Percentiles rank a stretch among this genome's conserved stretches.
phyloP scores from a whole-genome alignment of 805 yeast species.

The Cyberlindnera samutprakarnensis region DNA sequence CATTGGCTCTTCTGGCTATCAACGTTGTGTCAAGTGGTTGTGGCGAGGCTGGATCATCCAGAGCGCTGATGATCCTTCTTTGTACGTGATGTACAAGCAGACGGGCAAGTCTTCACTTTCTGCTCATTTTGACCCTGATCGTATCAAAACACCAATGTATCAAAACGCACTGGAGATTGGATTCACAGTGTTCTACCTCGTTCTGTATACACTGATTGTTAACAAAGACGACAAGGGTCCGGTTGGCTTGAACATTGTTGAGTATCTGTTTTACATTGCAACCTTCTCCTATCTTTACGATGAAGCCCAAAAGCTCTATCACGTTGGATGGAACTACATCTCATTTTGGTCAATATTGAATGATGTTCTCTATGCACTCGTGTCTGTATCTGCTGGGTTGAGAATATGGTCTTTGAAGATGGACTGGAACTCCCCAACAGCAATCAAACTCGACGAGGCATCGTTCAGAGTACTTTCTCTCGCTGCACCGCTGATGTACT shows the following conservation, averaged over 20 bases:
- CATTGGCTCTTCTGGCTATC: conserved; percentile 76
- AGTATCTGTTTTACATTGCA: conserved; percentile 52
- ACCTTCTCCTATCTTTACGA: conserved; percentile 62
- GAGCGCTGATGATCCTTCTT: conserved; percentile 57
- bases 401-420: conserved; percentile 34
- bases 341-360: conserved; percentile 79
- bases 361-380: conserved; percentile 54
- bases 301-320: conserved; percentile 64
- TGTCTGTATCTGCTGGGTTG: conserved; percentile 45
- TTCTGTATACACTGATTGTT: conserved; percentile 54
- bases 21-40: conserved; percentile 79
- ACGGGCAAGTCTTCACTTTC: conserved; percentile 45
- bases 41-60: conserved; percentile 94
- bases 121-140: conserved; percentile 71
- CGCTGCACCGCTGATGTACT: conserved; percentile 86
- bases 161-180: conserved; percentile 68
- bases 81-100: conserved; percentile 57
- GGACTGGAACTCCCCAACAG: conserved; percentile 14
- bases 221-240: conserved; percentile 41
- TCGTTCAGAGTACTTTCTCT: conserved; percentile 68
- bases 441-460: conserved; percentile 38
- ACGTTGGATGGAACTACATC: conserved; percentile 64
- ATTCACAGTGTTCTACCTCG: conserved; percentile 56
- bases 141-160: conserved; percentile 79
- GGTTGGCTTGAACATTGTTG: conserved; percentile 37